Percentiles rank a stretch among this genome's conserved stretches.
Evolutionary conservation across 352 stramenopile species (phyloP).

Genomic region (Pythium oligandrum): DNA sequence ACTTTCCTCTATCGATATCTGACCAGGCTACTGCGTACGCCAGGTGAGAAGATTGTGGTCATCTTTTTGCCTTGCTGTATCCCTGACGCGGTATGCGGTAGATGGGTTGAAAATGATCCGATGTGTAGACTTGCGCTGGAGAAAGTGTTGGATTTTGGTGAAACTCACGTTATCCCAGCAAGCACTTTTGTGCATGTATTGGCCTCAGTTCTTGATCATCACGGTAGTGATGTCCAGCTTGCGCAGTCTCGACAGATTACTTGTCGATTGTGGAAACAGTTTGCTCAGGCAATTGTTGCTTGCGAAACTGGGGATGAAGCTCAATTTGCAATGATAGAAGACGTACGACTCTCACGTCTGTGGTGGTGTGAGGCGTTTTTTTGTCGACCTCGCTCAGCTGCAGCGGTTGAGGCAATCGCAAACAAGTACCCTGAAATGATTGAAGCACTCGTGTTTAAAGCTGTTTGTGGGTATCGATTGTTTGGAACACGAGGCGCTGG

Average conservation of each 20-base stretch:
- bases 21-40: slow-evolving; percentile 18
- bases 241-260: slow-evolving; percentile 25
- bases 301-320: slow-evolving; percentile 4
- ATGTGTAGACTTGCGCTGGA: slow-evolving; percentile 35
- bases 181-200: slow-evolving; percentile 32
- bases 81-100: slow-evolving; percentile 6
- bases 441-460: slow-evolving; percentile 42
- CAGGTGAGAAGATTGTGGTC: not conserved
- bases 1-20: slow-evolving; percentile 21
- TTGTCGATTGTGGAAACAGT: slow-evolving; percentile 43
- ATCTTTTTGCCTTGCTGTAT: too few relatives aligned
- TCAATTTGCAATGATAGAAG: not conserved
- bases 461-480: slow-evolving; percentile 34
- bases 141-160: slow-evolving; percentile 46
- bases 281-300: slow-evolving; percentile 40
- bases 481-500: slow-evolving; percentile 22
- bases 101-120: slow-evolving; percentile 58
- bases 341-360: slow-evolving; percentile 6
- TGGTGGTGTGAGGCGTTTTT: slow-evolving; percentile 76
- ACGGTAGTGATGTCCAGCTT: slow-evolving; percentile 53
- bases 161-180: slow-evolving; percentile 29
- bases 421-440: slow-evolving; percentile 19
- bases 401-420: slow-evolving; percentile 27
- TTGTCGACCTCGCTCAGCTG: slow-evolving; percentile 22
- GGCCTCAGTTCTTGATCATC: slow-evolving; percentile 43